Evolutionary conservation across 2,329 filamentous ascomycete genomes (phyloP), one percentile per base, ranked within the genome.

Genomic region (Clarireedia homoeocarpa): DNA sequence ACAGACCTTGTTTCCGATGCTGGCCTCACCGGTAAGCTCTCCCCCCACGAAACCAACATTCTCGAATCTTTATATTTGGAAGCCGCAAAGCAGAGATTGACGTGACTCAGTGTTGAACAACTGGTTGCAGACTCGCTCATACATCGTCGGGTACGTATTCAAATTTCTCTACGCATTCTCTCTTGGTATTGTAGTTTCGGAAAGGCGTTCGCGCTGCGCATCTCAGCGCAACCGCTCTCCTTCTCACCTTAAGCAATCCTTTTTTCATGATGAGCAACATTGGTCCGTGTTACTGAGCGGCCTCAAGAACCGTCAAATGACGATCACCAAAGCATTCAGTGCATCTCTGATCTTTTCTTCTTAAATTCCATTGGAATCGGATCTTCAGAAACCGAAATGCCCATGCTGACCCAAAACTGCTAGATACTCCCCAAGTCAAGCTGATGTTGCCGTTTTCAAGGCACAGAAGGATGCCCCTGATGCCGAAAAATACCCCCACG

Each of bases 251-350:
- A 30, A 59, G 58, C 52, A 58, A 61, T 62, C 63, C 62, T 63
- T 73, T 34, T 34, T 71, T 67, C 66, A 80, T 87, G 88, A 91
- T 91, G 88, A 91, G 80, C 87, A 80, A 79, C 79, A 85, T 91
- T 91, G 87, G 89, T 92, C 89, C 88, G 88, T 92, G 88, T 94
- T 92, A 84, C 89, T 82, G 87, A 92, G 86, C 84, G 85, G 86
- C 83, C 81, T 90, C 88, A 92, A 92, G 88, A 91, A 87, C 88
- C 86, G 85, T 83, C 75, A 77, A 72, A 81, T 87, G 89, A 89
- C 81, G 88, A 89, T 78, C 75, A 74, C 80, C 81, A 85, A 84
- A 78, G 85, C 81, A 81, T 78, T 80, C 69, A 77, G 81, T 86
- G 87, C 86, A 88, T 73, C 80, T 89, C 88, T 91, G 87, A 90